Base-by-base conservation (phyloP, 2,329 filamentous ascomycete species). In the Pezicula neosporulosa region DNA sequence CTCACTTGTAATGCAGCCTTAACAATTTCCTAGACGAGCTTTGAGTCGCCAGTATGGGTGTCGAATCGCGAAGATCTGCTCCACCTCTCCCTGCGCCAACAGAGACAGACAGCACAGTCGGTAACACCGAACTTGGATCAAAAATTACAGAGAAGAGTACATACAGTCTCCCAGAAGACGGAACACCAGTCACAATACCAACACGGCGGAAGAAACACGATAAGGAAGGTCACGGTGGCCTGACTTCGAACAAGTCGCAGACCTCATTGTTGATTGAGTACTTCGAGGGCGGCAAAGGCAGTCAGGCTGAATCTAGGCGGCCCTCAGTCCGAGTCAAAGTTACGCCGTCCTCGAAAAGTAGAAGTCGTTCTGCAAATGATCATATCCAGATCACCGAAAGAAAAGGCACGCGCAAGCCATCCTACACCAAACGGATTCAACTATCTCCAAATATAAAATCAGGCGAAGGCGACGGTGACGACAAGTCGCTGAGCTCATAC, bases 131-230 rank as follows among this genome's bases (percentile, higher is more conserved):
- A 60, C 66, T 87, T 55, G 82, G 88, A 59, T 90, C 87, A 56
- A 80, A 80, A 56, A 77, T 82, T 54, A 85, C 81, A 60, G 81
- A 85, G 69, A 80, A 82, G 69, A 87, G 68, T 72, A 85, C 86
- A 49, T 92, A 89, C 70, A 90, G 87, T 36, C 80, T 94, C 47
- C 89, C 89, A 52, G 88, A 91, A 65, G 89, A 94, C 82, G 90
- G 89, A 67, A 93, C 89, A 48, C 91, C 92, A 39, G 86, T 99
- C 64, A 97, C 90, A 54, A 95, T 99, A 68, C 85, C 87, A 66
- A 96, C 93, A 42, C 82, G 81, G 54, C 78, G 81, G 62, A 85
- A 83, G 68, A 82, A 78, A 67, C 72, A 76, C 56, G 68, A 72
- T 10, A 80, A 76, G 60, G 72, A 77, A 55, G 70, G 67, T 37